Evolutionary conservation across 2,329 filamentous ascomycete genomes (phyloP).

Genomic region (Huntiella abstrusa): DNA sequence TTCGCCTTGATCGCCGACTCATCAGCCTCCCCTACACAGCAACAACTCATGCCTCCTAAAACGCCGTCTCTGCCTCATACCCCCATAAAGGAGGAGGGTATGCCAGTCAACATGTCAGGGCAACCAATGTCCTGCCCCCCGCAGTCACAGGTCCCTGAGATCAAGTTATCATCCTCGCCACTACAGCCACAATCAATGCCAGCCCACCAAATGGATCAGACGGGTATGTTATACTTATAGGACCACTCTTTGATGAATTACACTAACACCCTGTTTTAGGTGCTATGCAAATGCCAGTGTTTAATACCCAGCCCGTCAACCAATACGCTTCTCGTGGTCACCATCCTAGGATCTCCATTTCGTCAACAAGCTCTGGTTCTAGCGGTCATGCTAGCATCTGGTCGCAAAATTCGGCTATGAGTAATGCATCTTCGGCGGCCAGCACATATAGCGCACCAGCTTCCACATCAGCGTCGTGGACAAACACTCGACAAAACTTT

Average conservation of each 20-base stretch:
- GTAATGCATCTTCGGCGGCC: slow-evolving; percentile 13
- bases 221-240: slow-evolving; percentile 2
- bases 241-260: neutral
- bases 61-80: slow-evolving; percentile 11
- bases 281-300: slow-evolving; percentile 15
- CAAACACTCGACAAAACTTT: slow-evolving; percentile 22
- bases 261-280: slow-evolving; percentile 13
- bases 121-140: slow-evolving; percentile 11
- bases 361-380: slow-evolving; percentile 30
- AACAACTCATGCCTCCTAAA: slow-evolving; percentile 8
- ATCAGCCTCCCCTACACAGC: slow-evolving; percentile 6
- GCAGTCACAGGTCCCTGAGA: slow-evolving; percentile 12
- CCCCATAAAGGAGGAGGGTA: slow-evolving; percentile 11
- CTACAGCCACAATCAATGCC: slow-evolving; percentile 14
- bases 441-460: slow-evolving; percentile 4
- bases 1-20: slow-evolving; percentile 13
- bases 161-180: slow-evolving; percentile 18
- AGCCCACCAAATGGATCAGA: slow-evolving; percentile 2
- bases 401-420: slow-evolving; percentile 20
- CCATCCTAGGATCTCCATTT: slow-evolving; percentile 27
- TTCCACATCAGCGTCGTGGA: slow-evolving; percentile 9
- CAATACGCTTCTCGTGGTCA: slow-evolving; percentile 20
- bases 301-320: slow-evolving; percentile 19
- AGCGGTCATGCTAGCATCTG: slow-evolving; percentile 29
- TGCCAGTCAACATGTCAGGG: slow-evolving; percentile 8